Evolutionary conservation across 2,329 filamentous ascomycete genomes (phyloP), one percentile per base, ranked within the genome.

Genomic region (Tolypocladium cylindrosporum): DNA sequence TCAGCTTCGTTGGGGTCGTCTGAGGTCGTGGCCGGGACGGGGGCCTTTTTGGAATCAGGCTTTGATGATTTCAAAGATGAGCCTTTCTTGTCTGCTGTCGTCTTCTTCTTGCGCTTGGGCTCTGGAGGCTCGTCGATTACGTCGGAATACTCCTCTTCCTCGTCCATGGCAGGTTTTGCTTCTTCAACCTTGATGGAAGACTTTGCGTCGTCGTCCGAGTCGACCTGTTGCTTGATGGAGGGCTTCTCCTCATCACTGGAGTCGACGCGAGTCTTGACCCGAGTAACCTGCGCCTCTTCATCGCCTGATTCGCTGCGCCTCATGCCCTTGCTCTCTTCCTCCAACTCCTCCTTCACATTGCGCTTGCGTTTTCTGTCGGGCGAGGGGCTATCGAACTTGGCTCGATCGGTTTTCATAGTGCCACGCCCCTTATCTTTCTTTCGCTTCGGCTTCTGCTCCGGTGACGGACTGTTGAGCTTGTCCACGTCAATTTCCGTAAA

Each of bases 111-210:
- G 36, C 79, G 79, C 55, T 85, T 83, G 11, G 84, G 81, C 34
- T 79, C 76, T 55, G 72, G 83, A 3, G 78, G 78, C 62, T 93
- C 89, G 67, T 96, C 92, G 45, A 94, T 75, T n/a, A 96, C 79
- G 4, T 74, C 71, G 0, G 71, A 72, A 51, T 74, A 72, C 37
- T 75, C 74, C n/a, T 74, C 74, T 56, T 74, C 73, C 34, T 73
- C 67, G 56, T 67, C 62, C 5, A 67, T 55, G 7, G 55, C 59
- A n/a, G 62, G 59, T 21, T 64, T 64, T 10, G 59, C 24, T 8
- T 67, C 64, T 1, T 65, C 62, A 4, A 61, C 62, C 6, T 64
- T 59, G 45, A 58, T 55, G 9, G 58, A 45, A 14, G 62, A 55
- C 52, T 65, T 60, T 34, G 58, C 56, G 39, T 62, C 60, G 3